A percentile compares a stretch with the other conserved stretches of the same genome.
phyloP scores from a whole-genome alignment of 805 yeast species.

The Wickerhamomyces sydowiorum region DNA sequence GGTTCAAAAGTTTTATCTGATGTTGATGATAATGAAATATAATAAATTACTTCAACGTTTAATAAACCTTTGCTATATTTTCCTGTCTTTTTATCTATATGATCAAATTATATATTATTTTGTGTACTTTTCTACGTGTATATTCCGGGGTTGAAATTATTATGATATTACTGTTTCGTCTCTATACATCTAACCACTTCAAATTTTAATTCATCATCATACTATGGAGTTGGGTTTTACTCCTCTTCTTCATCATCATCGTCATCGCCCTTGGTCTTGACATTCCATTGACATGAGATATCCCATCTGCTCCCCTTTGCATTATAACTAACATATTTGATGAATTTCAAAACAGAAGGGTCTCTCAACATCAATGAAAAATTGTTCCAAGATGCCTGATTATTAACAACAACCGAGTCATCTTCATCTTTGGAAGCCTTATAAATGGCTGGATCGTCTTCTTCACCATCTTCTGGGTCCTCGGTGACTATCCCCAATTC shows the following conservation, averaged over 20 bases:
- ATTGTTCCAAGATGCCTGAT: constrained; percentile 81
- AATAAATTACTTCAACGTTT: neutral
- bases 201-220: neutral
- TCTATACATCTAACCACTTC: neutral
- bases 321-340: constrained; percentile 82
- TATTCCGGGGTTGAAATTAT: neutral
- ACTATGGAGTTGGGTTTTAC: constrained; percentile 6
- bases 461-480: constrained; percentile 39
- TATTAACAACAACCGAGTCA: constrained; percentile 70
- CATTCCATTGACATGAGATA: constrained; percentile 72
- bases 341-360: constrained; percentile 79
- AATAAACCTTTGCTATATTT: neutral
- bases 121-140: neutral
- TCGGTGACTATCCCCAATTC: constrained; percentile 76
- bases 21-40: constrained; percentile 20
- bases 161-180: neutral
- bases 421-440: constrained; percentile 51
- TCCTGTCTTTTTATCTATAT: no score
- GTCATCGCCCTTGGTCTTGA: constrained; percentile 41
- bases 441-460: constrained; percentile 85
- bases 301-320: constrained; percentile 96
- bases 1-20: constrained; percentile 20
- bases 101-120: no score
- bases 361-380: constrained; percentile 77
- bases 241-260: constrained; percentile 27